These are phyloP conservation scores for Xylariales sp. DNA, from an alignment of 2,329 filamentous ascomycete genomes.

Conservation along the genomic window DNA sequence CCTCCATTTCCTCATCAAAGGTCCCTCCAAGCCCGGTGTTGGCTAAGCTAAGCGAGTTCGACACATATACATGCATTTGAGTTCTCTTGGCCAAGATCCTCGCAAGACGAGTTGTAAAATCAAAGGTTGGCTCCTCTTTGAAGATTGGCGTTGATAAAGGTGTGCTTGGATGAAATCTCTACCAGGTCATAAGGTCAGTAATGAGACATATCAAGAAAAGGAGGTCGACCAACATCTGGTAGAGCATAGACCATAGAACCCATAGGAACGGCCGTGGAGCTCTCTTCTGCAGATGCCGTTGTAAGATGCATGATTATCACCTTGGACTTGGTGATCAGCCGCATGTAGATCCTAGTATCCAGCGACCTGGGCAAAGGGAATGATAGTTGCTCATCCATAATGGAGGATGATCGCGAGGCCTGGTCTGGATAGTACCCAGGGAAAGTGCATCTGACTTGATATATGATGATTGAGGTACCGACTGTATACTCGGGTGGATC, in stretches of 20 bases:
- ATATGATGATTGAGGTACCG: no score
- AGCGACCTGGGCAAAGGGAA: conserved; percentile 56
- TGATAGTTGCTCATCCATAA: conserved; percentile 41
- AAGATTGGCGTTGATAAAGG: conserved; percentile 77
- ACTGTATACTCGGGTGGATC: no score
- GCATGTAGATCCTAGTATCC: conserved; percentile 58
- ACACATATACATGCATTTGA: conserved; percentile 78
- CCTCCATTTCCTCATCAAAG: conserved; percentile 92
- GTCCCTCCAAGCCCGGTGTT: conserved; percentile 71
- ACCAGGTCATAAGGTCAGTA: not conserved
- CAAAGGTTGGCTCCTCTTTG: conserved; percentile 68
- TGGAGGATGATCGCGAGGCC: not conserved
- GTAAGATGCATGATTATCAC: conserved; percentile 58
- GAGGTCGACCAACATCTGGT: conserved; percentile 63
- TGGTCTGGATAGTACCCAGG: not conserved
- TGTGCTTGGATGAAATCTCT: conserved; percentile 52
- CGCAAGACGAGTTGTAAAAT: conserved; percentile 82
- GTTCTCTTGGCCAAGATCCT: conserved; percentile 74
- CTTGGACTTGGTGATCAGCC: conserved; percentile 53
- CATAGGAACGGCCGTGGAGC: conserved; percentile 50
- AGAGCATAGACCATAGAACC: conserved; percentile 93
- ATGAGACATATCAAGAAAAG: not conserved
- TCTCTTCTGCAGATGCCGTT: conserved; percentile 50
- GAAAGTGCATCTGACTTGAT: no score
- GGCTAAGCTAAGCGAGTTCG: conserved; percentile 77